Conservation (phyloP, 768 basidiomycete genomes). For the Boletus sp. region DNA sequence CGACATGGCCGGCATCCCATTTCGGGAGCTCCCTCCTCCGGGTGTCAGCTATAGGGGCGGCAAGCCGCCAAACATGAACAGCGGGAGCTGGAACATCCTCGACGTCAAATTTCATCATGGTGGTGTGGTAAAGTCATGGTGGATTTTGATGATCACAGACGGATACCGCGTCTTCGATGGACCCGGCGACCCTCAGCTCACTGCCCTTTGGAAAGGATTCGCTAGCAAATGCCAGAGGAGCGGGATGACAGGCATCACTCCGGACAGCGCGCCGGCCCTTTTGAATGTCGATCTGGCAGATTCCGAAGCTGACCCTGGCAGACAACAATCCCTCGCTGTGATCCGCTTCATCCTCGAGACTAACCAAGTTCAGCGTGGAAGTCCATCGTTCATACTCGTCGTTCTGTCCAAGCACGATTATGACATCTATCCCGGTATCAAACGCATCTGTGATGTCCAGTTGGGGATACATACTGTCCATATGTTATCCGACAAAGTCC, state of each 20-base stretch:
- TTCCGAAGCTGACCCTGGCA: constrained; percentile 31
- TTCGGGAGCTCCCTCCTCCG: constrained; percentile 61
- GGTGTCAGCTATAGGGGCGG: constrained; percentile 51
- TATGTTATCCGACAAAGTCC: constrained; percentile 63
- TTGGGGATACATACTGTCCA: constrained; percentile 71
- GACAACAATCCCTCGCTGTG: constrained; percentile 33
- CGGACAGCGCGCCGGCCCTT: constrained; percentile 37
- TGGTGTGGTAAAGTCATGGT: constrained; percentile 54
- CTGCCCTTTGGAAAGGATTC: constrained; percentile 50
- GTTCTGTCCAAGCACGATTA: constrained; percentile 66
- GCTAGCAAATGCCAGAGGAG: constrained; percentile 49
- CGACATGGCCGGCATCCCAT: constrained; percentile 64
- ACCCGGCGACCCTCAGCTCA: constrained; percentile 31
- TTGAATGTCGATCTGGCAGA: constrained; percentile 19
- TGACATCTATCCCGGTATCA: constrained; percentile 77
- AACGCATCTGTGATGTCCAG: constrained; percentile 69
- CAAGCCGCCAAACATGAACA: constrained; percentile 38
- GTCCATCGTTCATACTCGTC: constrained; percentile 67
- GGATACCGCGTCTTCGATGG: constrained; percentile 37
- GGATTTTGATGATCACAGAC: constrained; percentile 63
- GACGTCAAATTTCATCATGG: constrained; percentile 65
- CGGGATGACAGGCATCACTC: constrained; percentile 63
- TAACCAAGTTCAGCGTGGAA: constrained; percentile 26
- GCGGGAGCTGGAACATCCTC: constrained; percentile 77
- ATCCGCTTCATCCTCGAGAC: constrained; percentile 42